Conservation (phyloP, 352 stramenopile species). For the Pythium volutum region DNA sequence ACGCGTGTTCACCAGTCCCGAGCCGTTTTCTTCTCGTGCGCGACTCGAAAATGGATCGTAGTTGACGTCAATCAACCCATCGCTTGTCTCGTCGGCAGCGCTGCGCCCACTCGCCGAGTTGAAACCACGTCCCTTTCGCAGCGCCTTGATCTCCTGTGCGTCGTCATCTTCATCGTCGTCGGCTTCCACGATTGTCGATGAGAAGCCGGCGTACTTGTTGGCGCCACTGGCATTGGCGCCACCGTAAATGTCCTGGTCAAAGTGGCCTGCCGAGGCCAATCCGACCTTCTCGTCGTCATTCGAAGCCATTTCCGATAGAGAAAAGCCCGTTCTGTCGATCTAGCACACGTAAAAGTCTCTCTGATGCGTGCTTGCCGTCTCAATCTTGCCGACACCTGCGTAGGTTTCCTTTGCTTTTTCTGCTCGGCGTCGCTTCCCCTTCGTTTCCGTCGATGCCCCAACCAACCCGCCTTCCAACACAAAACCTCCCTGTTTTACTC, state of each 20-base stretch:
- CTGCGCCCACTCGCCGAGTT: neutral
- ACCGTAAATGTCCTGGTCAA: conserved; percentile 79
- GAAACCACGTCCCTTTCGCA: conserved; percentile 26
- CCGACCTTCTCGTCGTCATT: conserved; percentile 39
- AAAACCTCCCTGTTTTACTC: conserved; percentile 6
- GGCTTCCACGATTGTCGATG: conserved; percentile 51
- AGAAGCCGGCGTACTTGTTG: conserved; percentile 64
- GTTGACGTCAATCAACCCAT: conserved; percentile 77
- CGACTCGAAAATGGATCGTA: conserved; percentile 86
- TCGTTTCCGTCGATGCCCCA: conserved; percentile 1
- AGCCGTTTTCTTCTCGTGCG: conserved; percentile 79
- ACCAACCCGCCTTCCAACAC: conserved; percentile 18
- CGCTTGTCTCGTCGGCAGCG: conserved; percentile 11
- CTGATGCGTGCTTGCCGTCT: neutral
- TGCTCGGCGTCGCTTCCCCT: conserved; percentile 4
- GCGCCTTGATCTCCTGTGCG: conserved; percentile 28
- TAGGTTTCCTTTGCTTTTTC: neutral
- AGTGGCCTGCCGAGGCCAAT: conserved; percentile 60
- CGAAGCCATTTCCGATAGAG: conserved; percentile 13
- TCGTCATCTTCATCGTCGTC: conserved; percentile 44
- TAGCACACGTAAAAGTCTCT: neutral
- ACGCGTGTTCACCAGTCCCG: conserved; percentile 91
- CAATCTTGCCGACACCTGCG: neutral
- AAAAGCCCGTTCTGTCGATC: conserved; percentile 9
- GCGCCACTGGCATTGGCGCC: conserved; percentile 15